Evolutionary conservation across 176 grass and related monocot species (phyloP).

Genomic region (Calamus simplicifolius): DNA sequence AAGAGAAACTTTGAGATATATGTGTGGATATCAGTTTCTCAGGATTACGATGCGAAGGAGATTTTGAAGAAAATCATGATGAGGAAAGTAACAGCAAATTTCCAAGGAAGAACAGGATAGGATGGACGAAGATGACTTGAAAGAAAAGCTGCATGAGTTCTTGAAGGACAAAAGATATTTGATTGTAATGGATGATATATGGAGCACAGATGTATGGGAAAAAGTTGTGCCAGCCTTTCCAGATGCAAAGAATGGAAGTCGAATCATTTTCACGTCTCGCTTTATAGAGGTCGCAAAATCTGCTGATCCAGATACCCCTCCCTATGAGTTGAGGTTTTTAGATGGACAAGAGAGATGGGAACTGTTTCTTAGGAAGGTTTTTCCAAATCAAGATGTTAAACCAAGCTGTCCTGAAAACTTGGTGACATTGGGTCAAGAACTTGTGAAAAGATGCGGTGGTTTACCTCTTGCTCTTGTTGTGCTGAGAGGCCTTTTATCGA

Average conservation of each 20-base stretch:
- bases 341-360: not conserved
- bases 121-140: not conserved
- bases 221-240: not conserved
- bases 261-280: not conserved
- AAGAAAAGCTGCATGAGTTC: not conserved
- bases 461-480: constrained; percentile 24
- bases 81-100: no score
- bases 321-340: not conserved
- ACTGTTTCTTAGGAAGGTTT: constrained; percentile 17
- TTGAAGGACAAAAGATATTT: not conserved
- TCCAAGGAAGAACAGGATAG: no score
- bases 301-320: not conserved
- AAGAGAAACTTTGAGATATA: not conserved
- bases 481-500: constrained; percentile 16
- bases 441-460: constrained; percentile 8
- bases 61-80: no score
- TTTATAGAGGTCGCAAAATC: not conserved
- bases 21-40: no score
- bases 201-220: constrained; percentile 1
- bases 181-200: constrained; percentile 1
- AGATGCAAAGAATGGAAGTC: not conserved
- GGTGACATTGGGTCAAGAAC: constrained; percentile 1
- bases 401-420: not conserved
- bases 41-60: no score
- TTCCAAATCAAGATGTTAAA: not conserved